Evolutionary conservation across 805 yeast genomes (phyloP).

Genomic region (Monosporozyma aquatica): DNA sequence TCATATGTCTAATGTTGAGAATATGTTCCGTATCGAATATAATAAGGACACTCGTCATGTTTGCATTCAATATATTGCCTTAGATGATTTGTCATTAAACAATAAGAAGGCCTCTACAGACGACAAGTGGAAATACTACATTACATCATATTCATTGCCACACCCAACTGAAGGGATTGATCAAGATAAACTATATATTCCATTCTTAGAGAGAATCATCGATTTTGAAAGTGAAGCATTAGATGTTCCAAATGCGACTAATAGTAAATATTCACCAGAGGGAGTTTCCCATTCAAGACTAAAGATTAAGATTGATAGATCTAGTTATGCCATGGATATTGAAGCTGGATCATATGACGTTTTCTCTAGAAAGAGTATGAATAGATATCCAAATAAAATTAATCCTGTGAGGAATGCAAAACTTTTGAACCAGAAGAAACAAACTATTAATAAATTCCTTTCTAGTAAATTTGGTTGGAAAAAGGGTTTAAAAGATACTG

Average conservation of each 20-base stretch:
- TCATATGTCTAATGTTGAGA: conserved; percentile 76
- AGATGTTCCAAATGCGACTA: conserved; percentile 7
- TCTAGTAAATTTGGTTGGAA: conserved; percentile 54
- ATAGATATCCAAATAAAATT: conserved; percentile 26
- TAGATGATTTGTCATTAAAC: conserved; percentile 80
- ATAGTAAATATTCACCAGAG: conserved; percentile 30
- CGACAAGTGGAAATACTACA: conserved; percentile 85
- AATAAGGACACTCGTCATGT: conserved; percentile 45
- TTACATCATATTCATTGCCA: conserved; percentile 86
- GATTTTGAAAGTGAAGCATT: conserved; percentile 42
- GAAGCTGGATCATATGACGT: conserved; percentile 74
- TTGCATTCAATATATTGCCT: conserved; percentile 71
- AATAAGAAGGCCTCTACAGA: conserved; percentile 41
- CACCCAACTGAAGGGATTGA: conserved; percentile 96
- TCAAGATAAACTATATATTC: conserved; percentile 63
- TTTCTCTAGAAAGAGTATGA: conserved; percentile 54
- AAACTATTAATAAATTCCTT: conserved; percentile 33
- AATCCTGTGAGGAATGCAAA: conserved; percentile 24
- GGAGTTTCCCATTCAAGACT: conserved; percentile 63
- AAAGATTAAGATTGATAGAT: conserved; percentile 69
- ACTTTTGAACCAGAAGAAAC: conserved; percentile 28
- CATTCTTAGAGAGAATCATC: conserved; percentile 60
- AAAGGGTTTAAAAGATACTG: conserved; percentile 27
- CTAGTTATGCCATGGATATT: conserved; percentile 71
- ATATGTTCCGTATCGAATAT: conserved; percentile 81